These are phyloP conservation scores for Rhodotorula sp. DNA, from an alignment of 1,284 basidiomycete genomes.

Conservation along the genomic window DNA sequence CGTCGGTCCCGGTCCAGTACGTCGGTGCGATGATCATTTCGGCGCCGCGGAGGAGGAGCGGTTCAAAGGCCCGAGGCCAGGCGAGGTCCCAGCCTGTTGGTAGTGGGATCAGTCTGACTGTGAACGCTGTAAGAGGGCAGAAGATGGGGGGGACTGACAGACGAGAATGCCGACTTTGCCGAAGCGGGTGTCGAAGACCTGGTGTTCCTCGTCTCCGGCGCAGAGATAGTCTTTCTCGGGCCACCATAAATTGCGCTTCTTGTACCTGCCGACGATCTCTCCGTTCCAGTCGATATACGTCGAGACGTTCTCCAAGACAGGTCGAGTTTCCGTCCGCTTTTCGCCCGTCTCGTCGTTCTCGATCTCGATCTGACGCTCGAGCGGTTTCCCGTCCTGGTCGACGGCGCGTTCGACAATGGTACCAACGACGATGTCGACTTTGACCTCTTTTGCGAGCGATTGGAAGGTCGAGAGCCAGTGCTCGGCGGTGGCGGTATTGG, in stretches of 20 bases:
- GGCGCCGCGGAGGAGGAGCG: constrained; percentile 31
- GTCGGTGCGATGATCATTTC: constrained; percentile 26
- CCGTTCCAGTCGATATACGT: constrained; percentile 41
- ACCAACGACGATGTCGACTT: constrained; percentile 20
- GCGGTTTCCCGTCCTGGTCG: constrained; percentile 7
- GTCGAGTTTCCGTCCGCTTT: constrained; percentile 4
- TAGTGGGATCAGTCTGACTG: background rate
- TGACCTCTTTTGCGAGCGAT: constrained; percentile 34
- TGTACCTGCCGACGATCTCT: constrained; percentile 35
- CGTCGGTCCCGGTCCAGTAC: constrained; percentile 32
- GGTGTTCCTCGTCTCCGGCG: constrained; percentile 34
- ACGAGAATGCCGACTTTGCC: constrained; percentile 39
- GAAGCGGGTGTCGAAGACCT: constrained; percentile 42
- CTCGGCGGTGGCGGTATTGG: background rate
- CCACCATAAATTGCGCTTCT: constrained; percentile 42
- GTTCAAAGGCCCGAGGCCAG: constrained; percentile 40
- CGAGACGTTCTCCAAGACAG: constrained; percentile 32
- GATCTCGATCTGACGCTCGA: background rate
- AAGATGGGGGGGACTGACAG: constrained; percentile 18
- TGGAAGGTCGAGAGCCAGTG: constrained; percentile 36
- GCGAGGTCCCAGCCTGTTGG: constrained; percentile 41
- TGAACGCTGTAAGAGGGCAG: background rate
- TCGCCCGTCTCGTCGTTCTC: constrained; percentile 25
- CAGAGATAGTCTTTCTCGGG: constrained; percentile 44
- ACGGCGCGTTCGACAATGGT: constrained; percentile 42